Conservation (phyloP, 345 rosid species). For the Lumnitzera racemosa region DNA sequence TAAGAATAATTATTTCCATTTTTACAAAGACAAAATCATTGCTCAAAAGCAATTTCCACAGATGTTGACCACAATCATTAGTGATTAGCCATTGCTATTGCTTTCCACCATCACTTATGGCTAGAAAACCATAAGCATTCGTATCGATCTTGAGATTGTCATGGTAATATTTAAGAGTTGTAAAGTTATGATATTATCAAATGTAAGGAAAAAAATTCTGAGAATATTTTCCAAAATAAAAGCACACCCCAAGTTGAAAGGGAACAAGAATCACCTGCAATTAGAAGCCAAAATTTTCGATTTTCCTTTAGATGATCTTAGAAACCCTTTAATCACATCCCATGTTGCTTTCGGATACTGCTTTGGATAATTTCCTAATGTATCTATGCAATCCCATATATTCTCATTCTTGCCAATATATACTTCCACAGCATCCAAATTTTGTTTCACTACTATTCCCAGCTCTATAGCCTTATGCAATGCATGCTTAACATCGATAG, state of each 20-base stretch:
- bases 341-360: conserved; percentile 22
- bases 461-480: conserved; percentile 29
- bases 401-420: conserved; percentile 34
- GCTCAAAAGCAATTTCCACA: too few relatives aligned
- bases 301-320: conserved; percentile 25
- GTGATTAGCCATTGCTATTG: too few relatives aligned
- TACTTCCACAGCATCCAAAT: conserved; percentile 22
- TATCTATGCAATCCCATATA: conserved; percentile 36
- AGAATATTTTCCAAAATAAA: neutral
- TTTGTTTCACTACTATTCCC: conserved; percentile 30
- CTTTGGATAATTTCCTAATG: conserved; percentile 21
- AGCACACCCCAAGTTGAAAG: neutral
- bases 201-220: too few relatives aligned
- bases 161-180: too few relatives aligned
- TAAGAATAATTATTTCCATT: too few relatives aligned
- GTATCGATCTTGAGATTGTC: too few relatives aligned
- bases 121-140: too few relatives aligned
- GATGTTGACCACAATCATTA: too few relatives aligned
- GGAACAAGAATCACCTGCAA: conserved; percentile 26
- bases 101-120: too few relatives aligned
- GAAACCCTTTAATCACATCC: conserved; percentile 21
- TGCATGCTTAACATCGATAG: conserved; percentile 29
- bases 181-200: too few relatives aligned
- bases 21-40: too few relatives aligned
- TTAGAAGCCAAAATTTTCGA: conserved; percentile 32